A percentile compares a stretch with the other conserved stretches of the same genome.
phyloP scores from a whole-genome alignment of 345 rosid species.

The Eucalyptus marginata region DNA sequence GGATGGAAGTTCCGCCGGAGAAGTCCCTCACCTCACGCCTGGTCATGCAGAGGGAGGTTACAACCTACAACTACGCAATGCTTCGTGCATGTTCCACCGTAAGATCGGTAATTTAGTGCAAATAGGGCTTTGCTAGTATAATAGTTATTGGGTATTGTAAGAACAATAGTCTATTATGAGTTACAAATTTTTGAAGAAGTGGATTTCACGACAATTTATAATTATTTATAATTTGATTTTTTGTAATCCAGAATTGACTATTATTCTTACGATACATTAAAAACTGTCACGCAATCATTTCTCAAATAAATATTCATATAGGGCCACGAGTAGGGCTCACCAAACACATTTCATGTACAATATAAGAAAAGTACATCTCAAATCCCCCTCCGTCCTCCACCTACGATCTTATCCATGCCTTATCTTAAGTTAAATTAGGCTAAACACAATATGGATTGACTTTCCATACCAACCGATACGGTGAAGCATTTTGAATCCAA shows the following conservation, averaged over 20 bases:
- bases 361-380: neutral
- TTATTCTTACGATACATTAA: too few relatives aligned
- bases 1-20: neutral
- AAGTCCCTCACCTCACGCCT: neutral
- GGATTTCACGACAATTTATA: fast-evolving
- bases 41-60: neutral
- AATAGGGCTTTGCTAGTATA: too few relatives aligned
- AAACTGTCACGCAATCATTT: fast-evolving
- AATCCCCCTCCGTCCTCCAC: neutral
- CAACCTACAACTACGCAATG: neutral
- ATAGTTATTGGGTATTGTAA: fast-evolving
- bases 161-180: fast-evolving
- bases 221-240: too few relatives aligned
- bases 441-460: neutral
- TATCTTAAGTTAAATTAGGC: neutral
- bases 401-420: neutral
- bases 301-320: too few relatives aligned
- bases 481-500: neutral
- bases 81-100: neutral
- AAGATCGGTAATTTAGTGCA: too few relatives aligned
- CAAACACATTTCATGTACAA: neutral
- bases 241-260: fast-evolving
- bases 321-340: neutral
- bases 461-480: neutral
- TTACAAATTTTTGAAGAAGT: fast-evolving